Evolutionary conservation across 2,329 filamentous ascomycete species (phyloP), one percentile per base, ranked within the genome.

Genomic region (Arachnomyces sp.): DNA sequence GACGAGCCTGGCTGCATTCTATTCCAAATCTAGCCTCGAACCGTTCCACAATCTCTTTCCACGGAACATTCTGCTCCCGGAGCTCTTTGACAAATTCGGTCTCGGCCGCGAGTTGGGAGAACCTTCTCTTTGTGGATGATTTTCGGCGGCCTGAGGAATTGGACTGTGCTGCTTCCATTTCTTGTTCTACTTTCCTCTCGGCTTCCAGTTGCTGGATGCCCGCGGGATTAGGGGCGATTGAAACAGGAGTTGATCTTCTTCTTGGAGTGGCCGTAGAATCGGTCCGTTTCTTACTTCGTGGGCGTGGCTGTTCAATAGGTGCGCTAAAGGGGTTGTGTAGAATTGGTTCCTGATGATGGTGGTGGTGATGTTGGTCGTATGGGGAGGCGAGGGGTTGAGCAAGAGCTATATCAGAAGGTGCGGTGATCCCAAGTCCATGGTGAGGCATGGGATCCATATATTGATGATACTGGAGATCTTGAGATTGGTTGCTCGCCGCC

Each of bases 381-480:
- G 46, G 51, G 11, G 56, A 36, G 15, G 43, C 46, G 6, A 55
- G 51, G 8, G 55, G 52, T 15, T 49, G 54, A 6, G 60, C 52
- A 33, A 57, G 61, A 11, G 55, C 46, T 34, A 46, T 50, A 1
- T 59, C 54, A 42, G 60, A 62, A 4, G 57, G 47, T 5, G 52
- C 60, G 3, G 50, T 58, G 32, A 67, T 65, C 1, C 63, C 64
- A 11, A 67, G 51, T 7, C 63, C 63, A 32, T 65, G 59, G 2
- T 53, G 44, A 5, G 52, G 44, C 7, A 55, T 44, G 7, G 54
- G 36, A 13, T 63, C 52, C 17, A 43, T 46, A 25, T 65, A 50
- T 36, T 36, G 42, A 16, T 44, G 47, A 44, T 66, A 65, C 21
- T 54, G 53, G 35, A 59, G 61, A 12, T 64, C 63, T 43, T 57